Evolutionary conservation across 1,284 basidiomycete species (phyloP), one percentile per base, ranked within the genome.

Genomic region (Athelia sp.): DNA sequence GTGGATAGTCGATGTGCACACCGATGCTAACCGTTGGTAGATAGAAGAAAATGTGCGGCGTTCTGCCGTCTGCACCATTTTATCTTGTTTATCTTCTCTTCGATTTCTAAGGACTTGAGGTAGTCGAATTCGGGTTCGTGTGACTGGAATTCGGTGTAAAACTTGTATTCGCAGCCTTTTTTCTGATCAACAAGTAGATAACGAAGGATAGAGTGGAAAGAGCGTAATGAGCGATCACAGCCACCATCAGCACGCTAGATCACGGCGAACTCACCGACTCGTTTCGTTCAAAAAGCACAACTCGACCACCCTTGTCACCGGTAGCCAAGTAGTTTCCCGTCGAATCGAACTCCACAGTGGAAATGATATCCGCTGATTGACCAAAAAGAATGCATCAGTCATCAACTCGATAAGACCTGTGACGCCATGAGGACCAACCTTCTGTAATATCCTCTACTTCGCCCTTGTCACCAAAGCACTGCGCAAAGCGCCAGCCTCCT

Each of bases 31-130:
- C 94, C 94, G 65, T 99, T 99, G 40, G 97, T 99, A 51, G 94
- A 97, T 52, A 99, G 72, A 51, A 99, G 73, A 72, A 99, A 98
- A 70, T 99, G 97, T 43, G 97, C 94, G 26, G 90, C 81, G 64
- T 99, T 99, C 73, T 98, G 95, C 56, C 97, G 84, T 75, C 87
- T 94, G 79, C 95, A 98, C 97, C 97, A 99, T 69, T 95, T 93
- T 80, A 99, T 99, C 82, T 98, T 93, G 79, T 99, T 99, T 79
- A 99, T 99, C 87, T 99, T 99, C 78, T 99, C 97, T 72, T 99
- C 97, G 68, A 99, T 99, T 79, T 99, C 97, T 58, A 99, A 79
- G 26, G 93, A 97, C 78, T 99, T 99, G 67, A 99, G 86, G 69
- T 99, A 99, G 77, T 99, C 97, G 70, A 99, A 99, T 70, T 99